These are phyloP conservation scores for Kurtzmaniella quercitrusa DNA, from an alignment of 1,139 yeast species.

Conservation along the genomic window DNA sequence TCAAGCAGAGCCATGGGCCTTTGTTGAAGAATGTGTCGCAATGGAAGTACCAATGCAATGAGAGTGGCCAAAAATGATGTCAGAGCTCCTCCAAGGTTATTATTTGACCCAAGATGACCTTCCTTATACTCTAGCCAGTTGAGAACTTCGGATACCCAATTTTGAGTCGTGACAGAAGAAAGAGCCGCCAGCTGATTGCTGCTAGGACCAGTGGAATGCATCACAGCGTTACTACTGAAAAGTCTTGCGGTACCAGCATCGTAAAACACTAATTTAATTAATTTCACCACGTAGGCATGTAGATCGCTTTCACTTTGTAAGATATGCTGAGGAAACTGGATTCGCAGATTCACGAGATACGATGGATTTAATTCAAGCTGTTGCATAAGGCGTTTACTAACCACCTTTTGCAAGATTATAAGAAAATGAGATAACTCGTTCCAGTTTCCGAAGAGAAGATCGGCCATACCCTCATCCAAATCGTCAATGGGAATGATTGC, in stretches of 20 bases:
- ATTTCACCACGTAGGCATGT: slow-evolving; percentile 26
- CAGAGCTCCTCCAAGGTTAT: neutral
- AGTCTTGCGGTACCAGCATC: slow-evolving; percentile 45
- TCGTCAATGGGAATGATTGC: slow-evolving; percentile 44
- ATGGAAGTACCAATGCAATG: slow-evolving; percentile 40
- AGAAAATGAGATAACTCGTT: slow-evolving; percentile 41
- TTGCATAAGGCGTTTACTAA: slow-evolving; percentile 32
- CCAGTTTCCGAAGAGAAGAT: slow-evolving; percentile 48
- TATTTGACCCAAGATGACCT: slow-evolving; percentile 25
- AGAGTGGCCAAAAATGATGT: slow-evolving; percentile 41
- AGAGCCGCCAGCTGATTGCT: neutral
- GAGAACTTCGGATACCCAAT: slow-evolving; percentile 55
- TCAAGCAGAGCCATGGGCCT: slow-evolving; percentile 25
- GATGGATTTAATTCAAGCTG: slow-evolving; percentile 17
- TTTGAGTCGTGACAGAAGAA: slow-evolving; percentile 27
- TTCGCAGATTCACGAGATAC: slow-evolving; percentile 32
- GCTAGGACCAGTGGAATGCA: slow-evolving; percentile 10
- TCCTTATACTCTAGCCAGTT: slow-evolving; percentile 65
- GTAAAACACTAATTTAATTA: slow-evolving; percentile 37
- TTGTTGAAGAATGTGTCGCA: slow-evolving; percentile 29
- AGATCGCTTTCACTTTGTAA: slow-evolving; percentile 45
- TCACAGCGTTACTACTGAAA: slow-evolving; percentile 33
- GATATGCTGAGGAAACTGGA: slow-evolving; percentile 33
- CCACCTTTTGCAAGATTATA: slow-evolving; percentile 33
- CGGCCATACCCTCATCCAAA: slow-evolving; percentile 26